A percentile compares a stretch with the other conserved stretches of the same genome.
Conservation (phyloP, 176 grass and related monocot species). For the Thalia dealbata region DNA sequence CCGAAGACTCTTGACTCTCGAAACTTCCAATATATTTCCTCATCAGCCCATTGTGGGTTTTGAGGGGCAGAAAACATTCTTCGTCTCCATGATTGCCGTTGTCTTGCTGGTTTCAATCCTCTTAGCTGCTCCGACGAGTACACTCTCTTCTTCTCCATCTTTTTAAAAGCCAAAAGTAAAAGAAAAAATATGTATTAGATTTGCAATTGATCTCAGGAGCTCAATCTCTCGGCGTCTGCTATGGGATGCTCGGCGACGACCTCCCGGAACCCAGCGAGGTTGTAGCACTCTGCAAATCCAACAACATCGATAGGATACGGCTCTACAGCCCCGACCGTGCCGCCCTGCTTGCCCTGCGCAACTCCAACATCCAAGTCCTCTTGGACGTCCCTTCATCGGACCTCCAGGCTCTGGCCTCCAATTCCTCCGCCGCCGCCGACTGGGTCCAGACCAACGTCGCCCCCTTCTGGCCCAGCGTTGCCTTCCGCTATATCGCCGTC, state of each 20-base stretch:
- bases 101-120: constrained; percentile 19
- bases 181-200: not conserved
- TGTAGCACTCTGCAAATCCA: constrained; percentile 8
- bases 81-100: constrained; percentile 4
- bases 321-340: constrained; percentile 16
- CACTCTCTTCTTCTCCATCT: not conserved
- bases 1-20: too few species aligned
- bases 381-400: constrained; percentile 9
- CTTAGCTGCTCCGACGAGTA: constrained; percentile 11
- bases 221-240: constrained; percentile 13
- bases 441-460: constrained; percentile 21
- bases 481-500: constrained; percentile 33
- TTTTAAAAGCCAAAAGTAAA: not conserved
- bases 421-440: not conserved
- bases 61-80: not conserved
- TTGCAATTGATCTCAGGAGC: constrained; percentile 4
- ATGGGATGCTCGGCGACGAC: constrained; percentile 26
- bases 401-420: constrained; percentile 5
- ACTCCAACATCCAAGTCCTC: constrained; percentile 21
- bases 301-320: constrained; percentile 18
- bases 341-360: constrained; percentile 16
- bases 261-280: constrained; percentile 16
- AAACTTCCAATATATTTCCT: not conserved
- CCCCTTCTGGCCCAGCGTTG: constrained; percentile 9
- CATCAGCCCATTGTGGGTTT: not conserved